phyloP scores from a whole-genome alignment of 2,329 filamentous ascomycete species.

The Colletotrichum eleusines region DNA sequence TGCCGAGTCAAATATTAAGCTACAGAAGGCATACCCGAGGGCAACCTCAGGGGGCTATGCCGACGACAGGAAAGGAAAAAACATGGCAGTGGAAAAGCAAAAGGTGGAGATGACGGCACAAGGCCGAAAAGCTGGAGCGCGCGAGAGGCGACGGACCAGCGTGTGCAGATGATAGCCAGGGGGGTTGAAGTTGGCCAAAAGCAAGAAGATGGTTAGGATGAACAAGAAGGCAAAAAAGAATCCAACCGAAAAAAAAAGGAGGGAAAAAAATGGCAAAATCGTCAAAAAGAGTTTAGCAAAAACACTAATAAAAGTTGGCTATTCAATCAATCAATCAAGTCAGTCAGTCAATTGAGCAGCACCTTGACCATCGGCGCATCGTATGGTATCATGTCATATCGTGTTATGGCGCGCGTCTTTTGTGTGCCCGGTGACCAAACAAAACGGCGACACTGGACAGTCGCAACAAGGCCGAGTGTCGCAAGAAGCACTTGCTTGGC shows the following conservation, averaged over 20 bases:
- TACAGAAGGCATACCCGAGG: slow-evolving; percentile 40
- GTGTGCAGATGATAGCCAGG: not conserved
- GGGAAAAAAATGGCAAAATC: slow-evolving; percentile 33
- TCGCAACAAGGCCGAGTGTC: not conserved
- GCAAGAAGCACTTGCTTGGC: not conserved
- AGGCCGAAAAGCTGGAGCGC: slow-evolving; percentile 10
- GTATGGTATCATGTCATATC: not conserved
- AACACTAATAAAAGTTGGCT: slow-evolving; percentile 41
- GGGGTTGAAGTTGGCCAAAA: slow-evolving; percentile 31
- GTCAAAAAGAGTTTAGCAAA: slow-evolving; percentile 39
- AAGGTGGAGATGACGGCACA: slow-evolving; percentile 33
- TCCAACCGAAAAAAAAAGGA: slow-evolving; percentile 29
- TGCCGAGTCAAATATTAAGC: slow-evolving; percentile 9
- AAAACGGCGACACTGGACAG: too few species aligned
- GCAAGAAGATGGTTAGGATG: slow-evolving; percentile 7
- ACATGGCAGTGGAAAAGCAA: slow-evolving; percentile 17
- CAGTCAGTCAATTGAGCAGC: slow-evolving; percentile 16
- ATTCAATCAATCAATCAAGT: slow-evolving; percentile 31
- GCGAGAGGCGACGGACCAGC: slow-evolving; percentile 6
- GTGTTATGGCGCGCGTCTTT: not conserved
- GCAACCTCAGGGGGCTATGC: slow-evolving; percentile 39
- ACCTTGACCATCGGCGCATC: not conserved
- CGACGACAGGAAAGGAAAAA: slow-evolving; percentile 14
- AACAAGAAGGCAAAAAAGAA: slow-evolving; percentile 30
- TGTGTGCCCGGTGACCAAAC: not conserved